A percentile compares a stretch with the other conserved stretches of the same genome.
Evolutionary conservation across 2,329 filamentous ascomycete species (phyloP).

Genomic region (Rhinocladiella mackenziei): DNA sequence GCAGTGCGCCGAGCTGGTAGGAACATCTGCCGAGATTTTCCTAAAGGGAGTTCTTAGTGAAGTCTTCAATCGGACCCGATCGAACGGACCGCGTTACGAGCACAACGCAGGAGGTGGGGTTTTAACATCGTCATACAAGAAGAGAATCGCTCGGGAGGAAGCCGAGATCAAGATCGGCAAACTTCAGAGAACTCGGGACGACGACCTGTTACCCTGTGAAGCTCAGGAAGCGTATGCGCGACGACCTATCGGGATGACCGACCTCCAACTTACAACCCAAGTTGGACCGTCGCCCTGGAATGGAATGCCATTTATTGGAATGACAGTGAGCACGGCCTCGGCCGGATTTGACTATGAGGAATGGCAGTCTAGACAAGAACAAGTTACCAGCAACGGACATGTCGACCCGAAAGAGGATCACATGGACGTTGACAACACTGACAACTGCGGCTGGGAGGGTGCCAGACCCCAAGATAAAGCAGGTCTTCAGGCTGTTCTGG

Average conservation of each 20-base stretch:
- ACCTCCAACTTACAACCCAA: conserved; percentile 70
- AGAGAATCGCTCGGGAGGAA: conserved; percentile 72
- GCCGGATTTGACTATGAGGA: conserved; percentile 72
- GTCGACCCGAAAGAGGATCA: conserved; percentile 18
- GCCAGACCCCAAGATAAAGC: conserved; percentile 38
- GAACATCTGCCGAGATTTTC: conserved; percentile 59
- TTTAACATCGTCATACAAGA: conserved; percentile 72
- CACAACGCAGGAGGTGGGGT: conserved; percentile 67
- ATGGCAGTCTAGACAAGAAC: conserved; percentile 44
- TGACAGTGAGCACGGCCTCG: conserved; percentile 66
- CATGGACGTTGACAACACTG: conserved; percentile 51
- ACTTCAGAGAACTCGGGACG: conserved; percentile 64
- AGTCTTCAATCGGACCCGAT: conserved; percentile 52
- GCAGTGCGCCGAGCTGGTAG: conserved; percentile 57
- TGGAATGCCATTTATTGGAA: conserved; percentile 71
- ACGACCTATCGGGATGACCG: conserved; percentile 69
- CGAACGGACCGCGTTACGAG: conserved; percentile 54
- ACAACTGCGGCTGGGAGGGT: conserved; percentile 59
- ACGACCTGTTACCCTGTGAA: conserved; percentile 75
- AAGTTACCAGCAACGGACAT: conserved; percentile 13
- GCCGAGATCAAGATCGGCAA: conserved; percentile 68
- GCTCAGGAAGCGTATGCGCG: conserved; percentile 70
- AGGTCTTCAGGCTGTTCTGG: conserved; percentile 41
- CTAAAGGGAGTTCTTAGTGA: conserved; percentile 58
- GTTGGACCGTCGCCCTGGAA: conserved; percentile 72